Conservation (phyloP, 768 basidiomycete species). For the Tulasnella sp. region DNA sequence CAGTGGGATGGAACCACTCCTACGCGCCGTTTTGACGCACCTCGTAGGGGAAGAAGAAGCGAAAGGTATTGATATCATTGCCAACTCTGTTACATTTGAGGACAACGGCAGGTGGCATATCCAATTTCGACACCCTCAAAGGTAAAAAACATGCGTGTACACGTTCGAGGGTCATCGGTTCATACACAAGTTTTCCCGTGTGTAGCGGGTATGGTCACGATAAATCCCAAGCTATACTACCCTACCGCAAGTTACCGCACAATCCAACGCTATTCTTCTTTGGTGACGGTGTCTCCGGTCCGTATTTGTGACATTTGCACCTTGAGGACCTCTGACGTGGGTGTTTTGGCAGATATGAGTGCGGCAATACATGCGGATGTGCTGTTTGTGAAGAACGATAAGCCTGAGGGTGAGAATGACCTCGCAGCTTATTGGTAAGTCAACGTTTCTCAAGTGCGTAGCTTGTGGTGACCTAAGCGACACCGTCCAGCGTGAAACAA, state of each 20-base stretch:
- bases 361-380: conserved; percentile 87
- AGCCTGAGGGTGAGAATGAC: conserved; percentile 69
- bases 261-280: conserved; percentile 90
- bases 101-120: conserved; percentile 67
- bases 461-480: not conserved
- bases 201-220: conserved; percentile 82
- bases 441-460: not conserved
- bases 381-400: conserved; percentile 78
- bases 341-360: conserved; percentile 53
- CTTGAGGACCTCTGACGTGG: not conserved
- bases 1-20: conserved; percentile 89
- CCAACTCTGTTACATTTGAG: conserved; percentile 70
- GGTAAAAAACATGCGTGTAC: conserved; percentile 34
- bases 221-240: conserved; percentile 88
- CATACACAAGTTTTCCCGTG: not conserved
- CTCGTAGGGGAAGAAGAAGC: conserved; percentile 64
- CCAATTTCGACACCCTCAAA: conserved; percentile 77
- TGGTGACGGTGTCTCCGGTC: conserved; percentile 93
- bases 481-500: conserved; percentile 39
- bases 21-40: conserved; percentile 78
- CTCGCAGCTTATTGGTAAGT: conserved; percentile 53
- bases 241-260: conserved; percentile 57
- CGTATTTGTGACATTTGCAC: conserved; percentile 21
- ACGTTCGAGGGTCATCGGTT: too few species aligned
- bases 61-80: conserved; percentile 73